Evolutionary conservation across 2,329 filamentous ascomycete genomes (phyloP), one percentile per base, ranked within the genome.

Genomic region (Fusarium tricinctum): DNA sequence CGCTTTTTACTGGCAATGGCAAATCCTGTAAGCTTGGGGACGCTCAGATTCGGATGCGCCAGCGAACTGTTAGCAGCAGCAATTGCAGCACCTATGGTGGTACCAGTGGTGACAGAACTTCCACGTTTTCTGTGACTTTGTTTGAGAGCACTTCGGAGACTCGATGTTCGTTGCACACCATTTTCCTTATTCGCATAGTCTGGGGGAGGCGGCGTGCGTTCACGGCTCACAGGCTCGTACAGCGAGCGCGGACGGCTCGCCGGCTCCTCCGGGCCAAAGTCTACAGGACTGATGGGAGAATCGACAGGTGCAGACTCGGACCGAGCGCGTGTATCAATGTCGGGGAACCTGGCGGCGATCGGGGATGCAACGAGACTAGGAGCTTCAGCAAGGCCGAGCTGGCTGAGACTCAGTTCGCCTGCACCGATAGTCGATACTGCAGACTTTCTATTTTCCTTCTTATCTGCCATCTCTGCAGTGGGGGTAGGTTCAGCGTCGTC

Each of bases 1-100:
- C 97, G 89, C 81, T 96, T 97, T 78, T 97, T 97, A 77, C 92
- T 97, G 48, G 96, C 96, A 68, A 98, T 94, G 49, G 96, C 95
- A 77, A 99, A 99, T 0, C 96, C 96, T 6, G 95, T 97, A 68
- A 97, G 84, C 68, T 94, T 94, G 44, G 92, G 91, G 7, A 88
- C 86, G 70, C 86, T 83, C 39, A 84, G 83, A 28, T 83, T 82
- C 15, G 91, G 87, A 70, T 91, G 88, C 17, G 88, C 88, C n/a
- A 94, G 79, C 6, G 91, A 90, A 35, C 86, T 83, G 61, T 90
- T 90, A 60, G 89, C 91, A n/a, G 90, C 88, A 52, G 87, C 88
- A 70, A 94, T 88, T 17, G 89, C 88, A 9, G 91, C 90, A 54
- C 89, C 91, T 67, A 95, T 89, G 9, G 87, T 89, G 38, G 83